These are phyloP conservation scores for Chalara sp. DNA, from an alignment of 2,329 filamentous ascomycete species.

Conservation along the genomic window DNA sequence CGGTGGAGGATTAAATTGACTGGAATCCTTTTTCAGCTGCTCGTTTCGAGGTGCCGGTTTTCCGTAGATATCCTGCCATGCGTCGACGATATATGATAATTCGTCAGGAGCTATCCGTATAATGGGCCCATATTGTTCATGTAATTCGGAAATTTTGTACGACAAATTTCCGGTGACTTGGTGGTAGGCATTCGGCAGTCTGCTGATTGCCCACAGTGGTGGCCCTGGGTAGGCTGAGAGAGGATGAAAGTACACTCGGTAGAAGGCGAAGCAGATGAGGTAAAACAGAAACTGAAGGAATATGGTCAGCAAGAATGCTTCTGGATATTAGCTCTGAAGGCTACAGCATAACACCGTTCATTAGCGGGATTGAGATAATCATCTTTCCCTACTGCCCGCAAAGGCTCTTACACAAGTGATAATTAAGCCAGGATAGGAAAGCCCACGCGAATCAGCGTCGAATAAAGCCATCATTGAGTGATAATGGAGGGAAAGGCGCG, in stretches of 20 bases:
- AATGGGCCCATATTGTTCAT: constrained; percentile 11
- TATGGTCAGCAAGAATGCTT: neutral
- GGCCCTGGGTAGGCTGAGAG: constrained; percentile 20
- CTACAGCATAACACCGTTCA: too few species aligned
- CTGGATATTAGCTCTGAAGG: neutral
- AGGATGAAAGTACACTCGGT: constrained; percentile 19
- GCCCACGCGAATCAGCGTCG: too few species aligned
- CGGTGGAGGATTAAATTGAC: neutral
- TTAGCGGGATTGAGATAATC: too few species aligned
- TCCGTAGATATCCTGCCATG: constrained; percentile 20
- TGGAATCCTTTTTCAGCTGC: neutral
- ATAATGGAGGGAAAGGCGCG: too few species aligned
- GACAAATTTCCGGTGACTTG: neutral
- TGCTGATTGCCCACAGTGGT: constrained; percentile 13
- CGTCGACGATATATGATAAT: constrained; percentile 6
- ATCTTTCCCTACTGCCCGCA: too few species aligned
- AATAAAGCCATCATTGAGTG: too few species aligned
- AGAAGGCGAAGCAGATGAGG: neutral
- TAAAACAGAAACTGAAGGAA: neutral
- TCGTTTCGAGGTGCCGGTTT: neutral
- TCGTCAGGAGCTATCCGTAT: constrained; percentile 12
- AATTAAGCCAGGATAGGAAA: too few species aligned
- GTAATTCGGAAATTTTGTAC: constrained; percentile 23
- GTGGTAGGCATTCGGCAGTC: constrained; percentile 1
- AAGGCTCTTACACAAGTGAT: too few species aligned